A percentile compares a stretch with the other conserved stretches of the same genome.
Conservation (phyloP, 306 rosid species). For the Corylus avellana region DNA sequence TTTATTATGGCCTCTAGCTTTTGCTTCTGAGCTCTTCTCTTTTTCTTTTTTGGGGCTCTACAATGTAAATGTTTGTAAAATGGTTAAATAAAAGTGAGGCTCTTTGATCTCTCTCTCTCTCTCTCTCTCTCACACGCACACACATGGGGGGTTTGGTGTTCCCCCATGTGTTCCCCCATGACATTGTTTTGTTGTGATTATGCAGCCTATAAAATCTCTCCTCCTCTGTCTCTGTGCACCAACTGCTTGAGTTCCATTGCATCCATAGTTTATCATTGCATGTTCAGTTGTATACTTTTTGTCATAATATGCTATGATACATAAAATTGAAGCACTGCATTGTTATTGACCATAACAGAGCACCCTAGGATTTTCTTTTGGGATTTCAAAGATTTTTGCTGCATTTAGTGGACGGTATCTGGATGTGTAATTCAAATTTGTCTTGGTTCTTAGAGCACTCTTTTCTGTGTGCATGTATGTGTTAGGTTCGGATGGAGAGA, state of each 20-base stretch:
- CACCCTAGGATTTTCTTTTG: not conserved
- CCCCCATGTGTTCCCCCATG: not conserved
- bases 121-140: not conserved
- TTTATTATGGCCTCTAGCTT: conserved; percentile 2
- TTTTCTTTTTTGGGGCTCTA: not conserved
- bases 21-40: conserved; percentile 6
- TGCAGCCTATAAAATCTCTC: not conserved
- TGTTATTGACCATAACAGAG: not conserved
- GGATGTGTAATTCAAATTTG: not conserved
- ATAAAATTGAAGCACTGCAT: not conserved
- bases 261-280: not conserved
- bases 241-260: not conserved
- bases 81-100: conserved; percentile 8
- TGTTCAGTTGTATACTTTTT: not conserved
- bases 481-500: not conserved
- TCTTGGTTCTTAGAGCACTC: not conserved
- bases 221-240: not conserved
- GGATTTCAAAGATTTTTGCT: not conserved
- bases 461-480: not conserved
- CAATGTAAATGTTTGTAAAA: conserved; percentile 21
- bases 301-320: not conserved
- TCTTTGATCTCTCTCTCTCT: conserved; percentile 4
- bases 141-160: not conserved
- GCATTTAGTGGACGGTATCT: not conserved
- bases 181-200: not conserved